Base-by-base conservation (phyloP, 257 asterid genomes). In the Misopates orontium region DNA sequence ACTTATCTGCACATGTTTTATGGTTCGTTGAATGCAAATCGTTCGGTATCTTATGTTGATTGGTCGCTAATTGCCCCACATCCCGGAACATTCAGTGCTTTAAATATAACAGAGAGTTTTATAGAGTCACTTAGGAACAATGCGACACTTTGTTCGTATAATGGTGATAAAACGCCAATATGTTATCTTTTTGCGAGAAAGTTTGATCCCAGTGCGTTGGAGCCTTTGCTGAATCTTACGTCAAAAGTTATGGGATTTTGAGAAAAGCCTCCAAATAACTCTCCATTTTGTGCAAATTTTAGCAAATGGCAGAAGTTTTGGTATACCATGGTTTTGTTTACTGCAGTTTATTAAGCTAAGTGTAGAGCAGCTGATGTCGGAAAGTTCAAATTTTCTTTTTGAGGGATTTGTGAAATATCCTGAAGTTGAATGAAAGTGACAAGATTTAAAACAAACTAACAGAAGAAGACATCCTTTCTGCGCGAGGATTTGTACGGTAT, bases 181-280 rank as follows among this genome's bases (percentile, higher is more conserved):
- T 94, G 99, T 53, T 73, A 75, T 76, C 90, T 93, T 48, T 93
- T 93, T 79, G 97, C 99, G 15, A 85, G 99, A 61, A 93, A 93
- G 85, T 93, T 93, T 68, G 86, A 75, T 74, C 83, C 90, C 4
- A 82, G 80, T 67, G 78, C 96, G 39, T 75, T 93, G 60, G 81
- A 79, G 73, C 91, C 96, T 53, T 77, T 93, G 72, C 75, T 90
- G 64, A 79, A 76, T 56, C 61, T 93, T 39, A 56, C 85, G 42
- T 75, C 88, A 9, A 69, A 70, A 66, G 82, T 88, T 22, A 80
- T 93, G 99, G 85, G 79, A n/a, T 93, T 48, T 77, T 93, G 83
- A 85, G 56, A 18, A 48, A n/a, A 88, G 90, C 41, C 90, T 93
- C 78, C 96, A 97, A 16, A 85, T 97, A 63, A 93, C 36, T 28